Conservation (phyloP, 495 filamentous ascomycete species). For the Pseudomonodictys pantanalensis region DNA sequence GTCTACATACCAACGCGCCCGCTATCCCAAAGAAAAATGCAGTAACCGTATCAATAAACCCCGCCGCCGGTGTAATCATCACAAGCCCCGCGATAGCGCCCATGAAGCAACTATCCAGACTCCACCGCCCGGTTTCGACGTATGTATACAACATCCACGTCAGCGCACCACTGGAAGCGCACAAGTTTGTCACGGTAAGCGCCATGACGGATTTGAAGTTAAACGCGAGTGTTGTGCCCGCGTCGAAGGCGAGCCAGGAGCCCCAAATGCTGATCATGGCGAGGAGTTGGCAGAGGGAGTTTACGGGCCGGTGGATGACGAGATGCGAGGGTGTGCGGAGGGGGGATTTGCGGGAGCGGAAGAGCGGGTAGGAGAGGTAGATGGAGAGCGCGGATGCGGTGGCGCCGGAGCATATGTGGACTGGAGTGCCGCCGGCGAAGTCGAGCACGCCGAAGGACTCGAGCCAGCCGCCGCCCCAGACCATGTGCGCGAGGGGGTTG, state of each 20-base stretch:
- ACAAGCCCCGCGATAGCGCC: slow-evolving; percentile 52
- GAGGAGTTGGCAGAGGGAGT: slow-evolving; percentile 45
- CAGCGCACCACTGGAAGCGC: slow-evolving; percentile 47
- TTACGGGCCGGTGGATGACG: slow-evolving; percentile 49
- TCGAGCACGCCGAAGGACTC: slow-evolving; percentile 44
- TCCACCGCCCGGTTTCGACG: slow-evolving; percentile 48
- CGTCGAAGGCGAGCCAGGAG: slow-evolving; percentile 42
- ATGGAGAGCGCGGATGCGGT: slow-evolving; percentile 46
- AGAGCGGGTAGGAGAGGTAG: slow-evolving; percentile 47
- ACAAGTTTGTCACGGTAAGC: slow-evolving; percentile 50
- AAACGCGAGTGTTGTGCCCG: slow-evolving; percentile 47
- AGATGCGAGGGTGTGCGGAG: slow-evolving; percentile 45
- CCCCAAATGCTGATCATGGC: slow-evolving; percentile 38
- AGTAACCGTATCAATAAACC: slow-evolving; percentile 47
- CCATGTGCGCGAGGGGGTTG: slow-evolving; percentile 47
- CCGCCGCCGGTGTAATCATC: slow-evolving; percentile 50
- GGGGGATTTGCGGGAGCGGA: slow-evolving; percentile 44
- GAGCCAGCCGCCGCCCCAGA: slow-evolving; percentile 46
- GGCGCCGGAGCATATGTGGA: slow-evolving; percentile 49
- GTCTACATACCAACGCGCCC: slow-evolving; percentile 46
- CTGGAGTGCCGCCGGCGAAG: slow-evolving; percentile 50
- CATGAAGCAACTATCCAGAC: slow-evolving; percentile 49
- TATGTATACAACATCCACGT: slow-evolving; percentile 51
- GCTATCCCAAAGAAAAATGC: slow-evolving; percentile 48
- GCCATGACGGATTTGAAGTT: slow-evolving; percentile 51